Evolutionary conservation across 768 basidiomycete genomes (phyloP), one percentile per base, ranked within the genome.

Genomic region (Rhodotorula sphaerocarpa): DNA sequence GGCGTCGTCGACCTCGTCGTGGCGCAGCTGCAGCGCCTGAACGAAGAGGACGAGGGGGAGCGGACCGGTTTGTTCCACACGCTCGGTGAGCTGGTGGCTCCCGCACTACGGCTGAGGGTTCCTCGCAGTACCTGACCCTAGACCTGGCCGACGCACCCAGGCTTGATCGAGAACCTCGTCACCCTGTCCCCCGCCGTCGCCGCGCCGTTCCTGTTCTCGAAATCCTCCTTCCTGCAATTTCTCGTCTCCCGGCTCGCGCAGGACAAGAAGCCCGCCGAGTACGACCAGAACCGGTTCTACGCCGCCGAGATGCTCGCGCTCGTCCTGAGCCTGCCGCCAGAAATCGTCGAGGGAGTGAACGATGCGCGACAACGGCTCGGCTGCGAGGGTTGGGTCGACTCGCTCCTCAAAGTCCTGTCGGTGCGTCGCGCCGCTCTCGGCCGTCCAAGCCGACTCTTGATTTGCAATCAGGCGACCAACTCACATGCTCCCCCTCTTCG

Each of bases 241-340:
- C 75, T 96, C 21, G 77, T 96, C 56, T 79, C 82, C 41, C 83
- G 92, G 25, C 80, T 93, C 45, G 30, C 82, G 83, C 71, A 86
- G 86, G 71, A 79, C 74, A 44, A 46, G 31, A 48, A 53, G 30
- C 39, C 61, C 16, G 30, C 42, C 15, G 65, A 61, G 9, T 86
- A 89, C 64, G 88, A 92, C 59, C 90, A 91, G 73, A 99, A 96
- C 73, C 83, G 90, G 50, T 82, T 86, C 61, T 99, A 99, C 71
- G 85, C 92, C 11, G 90, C 89, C 48, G 93, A 99, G 75, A 75
- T 97, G 21, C 79, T 97, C n/a, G 86, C 90, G 23, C 91, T 99
- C 61, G 75, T 96, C 2, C 78, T 95, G 34, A 61, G 66, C 43
- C 21, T 67, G 47, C 56, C 62, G 3, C 20, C 31, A 4, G 57